Percentiles rank a stretch among this genome's conserved stretches.
phyloP scores from a whole-genome alignment of 805 yeast species.

The Yarrowia sp. region DNA sequence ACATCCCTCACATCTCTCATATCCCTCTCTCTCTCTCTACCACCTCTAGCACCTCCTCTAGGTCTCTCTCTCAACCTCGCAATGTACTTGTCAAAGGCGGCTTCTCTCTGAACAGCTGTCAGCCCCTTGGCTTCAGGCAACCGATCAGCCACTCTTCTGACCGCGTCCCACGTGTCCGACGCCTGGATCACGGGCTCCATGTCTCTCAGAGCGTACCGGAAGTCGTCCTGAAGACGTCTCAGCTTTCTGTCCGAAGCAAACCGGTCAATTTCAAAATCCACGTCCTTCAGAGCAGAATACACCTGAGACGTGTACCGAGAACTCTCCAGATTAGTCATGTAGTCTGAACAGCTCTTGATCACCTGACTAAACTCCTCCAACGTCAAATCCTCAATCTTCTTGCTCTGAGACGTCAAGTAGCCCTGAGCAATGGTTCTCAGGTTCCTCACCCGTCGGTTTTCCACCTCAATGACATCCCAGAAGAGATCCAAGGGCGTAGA shows the following conservation, averaged over 20 bases:
- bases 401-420: background rate
- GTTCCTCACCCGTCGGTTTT: slow-evolving; percentile 60
- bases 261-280: slow-evolving; percentile 45
- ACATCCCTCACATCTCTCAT: background rate
- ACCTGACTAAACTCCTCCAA: slow-evolving; percentile 44
- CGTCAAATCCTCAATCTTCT: slow-evolving; percentile 43
- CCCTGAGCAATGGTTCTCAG: slow-evolving; percentile 58
- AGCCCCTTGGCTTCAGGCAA: slow-evolving; percentile 52
- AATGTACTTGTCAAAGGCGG: slow-evolving; percentile 51
- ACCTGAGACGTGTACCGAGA: slow-evolving; percentile 13
- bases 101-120: slow-evolving; percentile 47
- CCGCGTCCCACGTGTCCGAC: slow-evolving; percentile 53
- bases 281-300: slow-evolving; percentile 36
- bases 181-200: slow-evolving; percentile 48
- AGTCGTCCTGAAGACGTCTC: slow-evolving; percentile 48
- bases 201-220: slow-evolving; percentile 47
- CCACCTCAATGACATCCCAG: slow-evolving; percentile 74
- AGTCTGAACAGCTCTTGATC: slow-evolving; percentile 43
- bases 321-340: slow-evolving; percentile 28
- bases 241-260: slow-evolving; percentile 46
- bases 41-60: background rate
- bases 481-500: slow-evolving; percentile 79
- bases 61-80: slow-evolving; percentile 44
- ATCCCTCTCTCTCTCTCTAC: background rate
- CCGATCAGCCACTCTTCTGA: slow-evolving; percentile 47